Conservation (phyloP, 805 yeast genomes). For the Cyberlindnera maclurae region DNA sequence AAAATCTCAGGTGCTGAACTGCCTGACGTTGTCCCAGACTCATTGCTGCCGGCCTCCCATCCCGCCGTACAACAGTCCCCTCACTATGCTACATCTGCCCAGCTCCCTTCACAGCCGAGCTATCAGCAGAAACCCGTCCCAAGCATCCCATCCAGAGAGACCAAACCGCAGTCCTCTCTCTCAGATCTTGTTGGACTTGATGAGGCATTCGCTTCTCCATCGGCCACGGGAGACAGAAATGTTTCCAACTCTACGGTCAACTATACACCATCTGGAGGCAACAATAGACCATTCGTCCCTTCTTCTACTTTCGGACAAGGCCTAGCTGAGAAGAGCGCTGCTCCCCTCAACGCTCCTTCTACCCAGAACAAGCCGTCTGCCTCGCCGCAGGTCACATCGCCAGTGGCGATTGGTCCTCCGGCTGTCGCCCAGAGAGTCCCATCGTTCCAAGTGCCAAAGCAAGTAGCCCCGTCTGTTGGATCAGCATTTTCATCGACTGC, state of each 20-base stretch:
- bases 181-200: constrained; percentile 59
- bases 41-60: constrained; percentile 34
- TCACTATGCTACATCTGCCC: too few relatives aligned
- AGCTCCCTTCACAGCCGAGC: too few relatives aligned
- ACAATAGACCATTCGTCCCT: constrained; percentile 56
- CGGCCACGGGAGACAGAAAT: constrained; percentile 17
- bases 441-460: constrained; percentile 4
- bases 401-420: neutral
- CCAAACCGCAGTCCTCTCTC: constrained; percentile 45
- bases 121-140: constrained; percentile 13
- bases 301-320: constrained; percentile 82
- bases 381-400: neutral
- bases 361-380: neutral
- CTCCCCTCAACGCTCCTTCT: constrained; percentile 9
- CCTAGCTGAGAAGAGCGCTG: constrained; percentile 33
- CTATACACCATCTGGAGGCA: constrained; percentile 25
- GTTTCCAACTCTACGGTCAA: constrained; percentile 22
- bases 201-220: constrained; percentile 44
- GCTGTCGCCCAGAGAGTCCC: neutral
- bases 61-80: constrained; percentile 8
- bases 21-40: constrained; percentile 72
- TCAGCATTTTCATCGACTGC: constrained; percentile 1
- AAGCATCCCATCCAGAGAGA: constrained; percentile 30
- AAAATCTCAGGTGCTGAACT: constrained; percentile 69
- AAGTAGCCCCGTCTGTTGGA: constrained; percentile 1